Evolutionary conservation across 2,329 filamentous ascomycete species (phyloP), one percentile per base, ranked within the genome.

Genomic region (Diaporthe helianthi): DNA sequence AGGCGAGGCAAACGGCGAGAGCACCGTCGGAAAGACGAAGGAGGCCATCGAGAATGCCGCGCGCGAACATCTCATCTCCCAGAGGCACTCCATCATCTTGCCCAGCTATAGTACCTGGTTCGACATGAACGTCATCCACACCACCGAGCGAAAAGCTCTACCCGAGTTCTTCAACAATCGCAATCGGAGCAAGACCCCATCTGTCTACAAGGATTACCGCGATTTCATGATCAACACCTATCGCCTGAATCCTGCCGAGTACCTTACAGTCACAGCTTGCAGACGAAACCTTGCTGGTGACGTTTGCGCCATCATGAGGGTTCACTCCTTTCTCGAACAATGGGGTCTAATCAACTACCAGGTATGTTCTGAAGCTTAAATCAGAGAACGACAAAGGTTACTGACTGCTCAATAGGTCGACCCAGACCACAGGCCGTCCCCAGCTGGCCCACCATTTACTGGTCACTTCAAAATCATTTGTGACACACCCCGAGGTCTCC

Each of bases 161-260:
- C 94, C 95, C 24, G 96, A 99, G 79, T 99, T 98, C 83, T 99
- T 99, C 88, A 99, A 99, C 83, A 95, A 90, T 80, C 90, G 96
- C 71, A 99, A 99, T 82, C 92, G 96, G 76, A 98, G 96, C 89
- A 99, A 99, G 83, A 99, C 96, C 0, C 92, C 94, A 1, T 91
- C 94, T 60, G 93, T 98, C 26, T 99, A 99, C 85, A 98, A 98
- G 82, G 96, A 99, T 78, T 99, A 99, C 81, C 91, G 96, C 75
- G 96, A 99, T 78, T 99, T 99, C 78, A 99, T 99, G 96, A 94
- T 99, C 83, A 99, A 99, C 83, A 98, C 96, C 17, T 99, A 99
- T 81, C 91, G 96, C 46, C 84, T 99, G 68, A 99, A 98, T 78
- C 96, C 96, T 6, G 88, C 94, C 66, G 96, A 99, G 80, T 99